phyloP scores from a whole-genome alignment of 768 basidiomycete genomes.

The Coprinopsis marcescibilis region DNA sequence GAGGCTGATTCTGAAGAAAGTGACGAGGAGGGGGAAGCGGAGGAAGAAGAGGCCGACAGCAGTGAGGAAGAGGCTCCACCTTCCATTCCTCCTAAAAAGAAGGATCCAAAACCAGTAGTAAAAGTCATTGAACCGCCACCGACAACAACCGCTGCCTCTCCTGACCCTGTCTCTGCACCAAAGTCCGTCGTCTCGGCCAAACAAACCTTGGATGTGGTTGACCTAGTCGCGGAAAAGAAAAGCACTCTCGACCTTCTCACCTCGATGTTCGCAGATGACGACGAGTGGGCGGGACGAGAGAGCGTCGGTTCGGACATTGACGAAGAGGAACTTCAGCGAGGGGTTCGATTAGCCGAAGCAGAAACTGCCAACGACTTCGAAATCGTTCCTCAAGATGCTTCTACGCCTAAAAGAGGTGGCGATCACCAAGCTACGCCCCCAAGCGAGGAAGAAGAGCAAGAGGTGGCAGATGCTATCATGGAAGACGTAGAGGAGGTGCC shows the following conservation, averaged over 20 bases:
- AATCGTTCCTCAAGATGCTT: slow-evolving; percentile 25
- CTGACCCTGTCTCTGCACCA: slow-evolving; percentile 3
- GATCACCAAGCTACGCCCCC: slow-evolving; percentile 10
- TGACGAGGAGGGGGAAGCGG: slow-evolving; percentile 12
- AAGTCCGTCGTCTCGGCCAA: not conserved
- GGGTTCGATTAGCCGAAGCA: slow-evolving; percentile 13
- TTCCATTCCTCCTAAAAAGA: not conserved
- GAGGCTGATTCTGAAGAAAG: slow-evolving; percentile 12
- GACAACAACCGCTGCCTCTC: slow-evolving; percentile 3
- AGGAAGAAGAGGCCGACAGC: slow-evolving; percentile 12
- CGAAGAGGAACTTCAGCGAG: slow-evolving; percentile 28
- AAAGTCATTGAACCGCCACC: no score
- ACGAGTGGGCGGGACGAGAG: slow-evolving; percentile 59
- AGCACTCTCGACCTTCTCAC: slow-evolving; percentile 42
- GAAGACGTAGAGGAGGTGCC: slow-evolving; percentile 4
- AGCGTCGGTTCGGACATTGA: slow-evolving; percentile 54
- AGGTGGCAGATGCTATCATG: slow-evolving; percentile 10
- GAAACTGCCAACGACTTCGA: slow-evolving; percentile 29
- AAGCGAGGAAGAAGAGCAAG: slow-evolving; percentile 8
- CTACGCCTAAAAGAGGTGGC: slow-evolving; percentile 5
- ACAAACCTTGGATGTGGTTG: slow-evolving; percentile 9
- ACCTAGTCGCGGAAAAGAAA: slow-evolving; percentile 40
- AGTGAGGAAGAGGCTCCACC: slow-evolving; percentile 1
- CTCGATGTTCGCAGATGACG: slow-evolving; percentile 47
- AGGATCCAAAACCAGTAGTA: slow-evolving; percentile 1